Base-by-base conservation (phyloP, 1,139 yeast genomes). In the Maudiozyma humilis region DNA sequence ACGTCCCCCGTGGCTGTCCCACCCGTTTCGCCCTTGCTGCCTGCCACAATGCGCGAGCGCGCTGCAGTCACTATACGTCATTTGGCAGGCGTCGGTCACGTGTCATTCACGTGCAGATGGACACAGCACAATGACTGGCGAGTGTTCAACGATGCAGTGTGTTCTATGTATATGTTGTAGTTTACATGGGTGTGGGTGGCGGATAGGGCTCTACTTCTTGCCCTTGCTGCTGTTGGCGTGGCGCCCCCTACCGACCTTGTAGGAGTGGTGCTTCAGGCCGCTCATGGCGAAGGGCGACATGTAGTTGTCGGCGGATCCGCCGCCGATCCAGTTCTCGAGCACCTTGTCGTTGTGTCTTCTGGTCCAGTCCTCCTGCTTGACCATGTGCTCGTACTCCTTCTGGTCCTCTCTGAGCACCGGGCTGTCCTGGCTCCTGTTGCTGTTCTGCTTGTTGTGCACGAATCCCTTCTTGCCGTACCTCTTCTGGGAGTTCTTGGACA, bases 301-400 rank as follows among this genome's bases (percentile, higher is more conserved):
- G 56, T 79, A 81, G 56, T 85, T 82, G 57, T 89, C 97, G 6
- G 95, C 96, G 47, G 94, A 82, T 12, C 66, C 96, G 16, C 95
- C 95, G 25, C 96, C 96, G 44, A 88, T 79, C 84, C 94, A 91
- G 58, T 87, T 88, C 56, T 82, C 80, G 51, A 88, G 69, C 50
- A 83, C 70, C 66, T 88, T 88, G 56, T 88, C 96, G 55, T 86
- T 86, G 58, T 86, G 85, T 56, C 83, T 75, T 61, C 86, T 77
- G 56, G 82, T 83, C 94, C 96, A 87, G 40, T 81, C 80, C 47
- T 88, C 94, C 57, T 85, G 82, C 62, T 88, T 88, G 46, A 89
- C 64, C 1, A 96, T 95, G 62, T 83, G 81, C 55, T 78, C 79
- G 64, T 91, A 93, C 65, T 91, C 98, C 59, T 83, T 84, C 67